phyloP scores from a whole-genome alignment of 768 basidiomycete genomes.

The Lentinula sp. region DNA sequence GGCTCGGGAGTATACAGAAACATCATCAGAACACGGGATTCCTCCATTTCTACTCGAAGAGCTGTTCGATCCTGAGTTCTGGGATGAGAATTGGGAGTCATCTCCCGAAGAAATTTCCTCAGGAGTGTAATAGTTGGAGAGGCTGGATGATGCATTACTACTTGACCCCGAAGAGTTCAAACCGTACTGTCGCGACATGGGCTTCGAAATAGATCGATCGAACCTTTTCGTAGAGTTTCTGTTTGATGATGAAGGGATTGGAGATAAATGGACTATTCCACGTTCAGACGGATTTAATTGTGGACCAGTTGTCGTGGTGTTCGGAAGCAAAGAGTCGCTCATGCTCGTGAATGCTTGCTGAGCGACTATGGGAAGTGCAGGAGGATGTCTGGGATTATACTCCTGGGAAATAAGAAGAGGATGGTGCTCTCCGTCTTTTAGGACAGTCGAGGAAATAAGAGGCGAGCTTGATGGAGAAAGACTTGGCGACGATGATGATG shows the following conservation, averaged over 20 bases:
- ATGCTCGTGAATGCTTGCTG: conserved; percentile 9
- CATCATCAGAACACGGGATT: background rate
- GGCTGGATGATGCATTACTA: conserved; percentile 1
- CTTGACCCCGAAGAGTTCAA: background rate
- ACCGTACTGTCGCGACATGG: background rate
- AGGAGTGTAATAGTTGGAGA: conserved; percentile 1
- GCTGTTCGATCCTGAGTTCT: background rate
- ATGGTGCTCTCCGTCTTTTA: background rate
- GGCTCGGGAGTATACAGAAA: background rate
- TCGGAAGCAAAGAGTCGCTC: conserved; percentile 13
- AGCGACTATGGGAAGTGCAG: conserved; percentile 7
- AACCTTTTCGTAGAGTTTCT: background rate
- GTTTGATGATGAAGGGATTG: conserved; percentile 16
- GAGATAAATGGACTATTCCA: conserved; percentile 36
- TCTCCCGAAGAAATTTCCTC: background rate
- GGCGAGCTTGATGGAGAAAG: background rate
- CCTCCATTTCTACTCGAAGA: conserved; percentile 3
- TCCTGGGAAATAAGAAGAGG: background rate
- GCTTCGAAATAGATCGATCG: background rate
- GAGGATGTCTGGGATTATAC: conserved; percentile 9
- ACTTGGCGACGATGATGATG: background rate
- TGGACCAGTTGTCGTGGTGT: conserved; percentile 10
- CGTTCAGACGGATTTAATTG: conserved; percentile 35
- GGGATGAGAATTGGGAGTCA: background rate
- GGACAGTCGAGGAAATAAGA: background rate